Conservation (phyloP, 768 basidiomycete species). For the Suillus tomentosus region DNA sequence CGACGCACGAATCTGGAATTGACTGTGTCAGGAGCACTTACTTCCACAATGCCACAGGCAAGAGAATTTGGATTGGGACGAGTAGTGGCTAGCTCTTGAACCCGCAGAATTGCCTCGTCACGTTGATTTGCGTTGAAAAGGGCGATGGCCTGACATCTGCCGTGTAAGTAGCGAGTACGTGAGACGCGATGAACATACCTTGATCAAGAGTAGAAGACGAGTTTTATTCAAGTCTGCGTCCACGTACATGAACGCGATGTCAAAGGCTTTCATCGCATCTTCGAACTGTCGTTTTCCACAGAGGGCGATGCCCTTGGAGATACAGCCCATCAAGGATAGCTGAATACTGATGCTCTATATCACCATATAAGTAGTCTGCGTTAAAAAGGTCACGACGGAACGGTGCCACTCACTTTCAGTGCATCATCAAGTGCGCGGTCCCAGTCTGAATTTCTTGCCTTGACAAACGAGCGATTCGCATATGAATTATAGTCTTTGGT, state of each 20-base stretch:
- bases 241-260: neutral
- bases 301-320: neutral
- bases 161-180: neutral
- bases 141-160: neutral
- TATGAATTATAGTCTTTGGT: neutral
- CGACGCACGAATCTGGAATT: neutral
- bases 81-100: neutral
- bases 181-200: neutral
- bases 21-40: neutral
- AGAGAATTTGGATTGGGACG: neutral
- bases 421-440: neutral
- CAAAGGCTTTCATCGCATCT: neutral
- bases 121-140: neutral
- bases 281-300: neutral
- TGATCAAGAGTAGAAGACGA: neutral
- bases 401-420: neutral
- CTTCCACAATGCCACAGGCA: neutral
- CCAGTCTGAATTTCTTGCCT: neutral
- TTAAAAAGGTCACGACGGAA: neutral
- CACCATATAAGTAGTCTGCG: neutral
- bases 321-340: neutral
- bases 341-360: neutral
- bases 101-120: neutral
- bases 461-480: neutral
- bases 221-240: neutral